Evolutionary conservation across 2,329 filamentous ascomycete species (phyloP).

Genomic region (Pleomassaria siparia): DNA sequence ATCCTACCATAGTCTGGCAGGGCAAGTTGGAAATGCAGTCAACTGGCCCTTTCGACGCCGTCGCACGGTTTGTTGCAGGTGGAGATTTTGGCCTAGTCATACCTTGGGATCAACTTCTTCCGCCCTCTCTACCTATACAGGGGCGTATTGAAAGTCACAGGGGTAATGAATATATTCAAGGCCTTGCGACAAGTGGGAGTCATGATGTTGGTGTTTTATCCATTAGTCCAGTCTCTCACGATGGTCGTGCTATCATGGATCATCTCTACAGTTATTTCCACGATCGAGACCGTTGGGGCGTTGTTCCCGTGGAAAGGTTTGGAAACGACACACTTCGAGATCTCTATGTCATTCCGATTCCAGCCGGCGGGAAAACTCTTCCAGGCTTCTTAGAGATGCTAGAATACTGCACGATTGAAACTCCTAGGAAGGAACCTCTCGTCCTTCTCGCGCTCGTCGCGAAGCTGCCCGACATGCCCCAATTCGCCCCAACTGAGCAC

Average conservation of each 20-base stretch:
- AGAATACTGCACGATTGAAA: constrained; percentile 78
- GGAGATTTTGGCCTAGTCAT: constrained; percentile 69
- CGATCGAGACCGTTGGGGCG: constrained; percentile 79
- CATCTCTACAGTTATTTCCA: constrained; percentile 86
- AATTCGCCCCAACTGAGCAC: constrained; percentile 26
- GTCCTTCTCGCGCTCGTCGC: constrained; percentile 85
- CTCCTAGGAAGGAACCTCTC: constrained; percentile 70
- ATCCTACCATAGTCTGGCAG: constrained; percentile 66
- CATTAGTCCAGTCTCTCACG: constrained; percentile 63
- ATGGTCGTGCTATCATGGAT: constrained; percentile 64
- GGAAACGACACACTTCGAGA: constrained; percentile 82
- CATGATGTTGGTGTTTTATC: constrained; percentile 84
- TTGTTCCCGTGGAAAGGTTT: constrained; percentile 55
- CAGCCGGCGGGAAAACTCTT: constrained; percentile 66
- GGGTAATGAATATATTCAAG: constrained; percentile 88
- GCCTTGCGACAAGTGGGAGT: constrained; percentile 76
- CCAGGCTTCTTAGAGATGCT: constrained; percentile 88
- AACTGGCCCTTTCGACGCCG: constrained; percentile 72
- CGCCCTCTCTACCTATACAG: constrained; percentile 68
- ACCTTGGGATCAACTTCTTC: constrained; percentile 76
- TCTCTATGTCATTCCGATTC: constrained; percentile 86
- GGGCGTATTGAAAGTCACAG: constrained; percentile 80
- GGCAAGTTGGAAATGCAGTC: constrained; percentile 64
- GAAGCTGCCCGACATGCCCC: constrained; percentile 38
- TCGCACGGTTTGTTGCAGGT: constrained; percentile 82